Evolutionary conservation across 192 early-diverging fungal species (phyloP).

Genomic region (Coemansia sp.): DNA sequence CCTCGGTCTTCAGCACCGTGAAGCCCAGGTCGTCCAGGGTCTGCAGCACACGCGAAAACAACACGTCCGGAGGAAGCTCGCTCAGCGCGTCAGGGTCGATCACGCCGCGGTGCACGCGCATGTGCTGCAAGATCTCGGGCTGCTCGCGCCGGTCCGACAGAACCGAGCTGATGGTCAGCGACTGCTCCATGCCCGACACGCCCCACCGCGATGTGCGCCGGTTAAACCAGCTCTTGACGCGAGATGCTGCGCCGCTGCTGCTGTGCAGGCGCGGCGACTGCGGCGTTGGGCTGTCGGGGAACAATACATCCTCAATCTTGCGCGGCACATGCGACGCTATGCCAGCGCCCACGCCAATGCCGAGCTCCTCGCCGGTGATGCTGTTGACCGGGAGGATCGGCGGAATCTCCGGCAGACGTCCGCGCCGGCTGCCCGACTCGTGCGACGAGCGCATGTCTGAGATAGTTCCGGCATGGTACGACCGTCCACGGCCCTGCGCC

Average conservation of each 20-base stretch:
- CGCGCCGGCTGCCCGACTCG: slow-evolving; percentile 27
- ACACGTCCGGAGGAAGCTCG: slow-evolving; percentile 61
- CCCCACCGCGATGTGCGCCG: slow-evolving; percentile 58
- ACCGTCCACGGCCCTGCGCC: slow-evolving; percentile 19
- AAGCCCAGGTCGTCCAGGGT: slow-evolving; percentile 54
- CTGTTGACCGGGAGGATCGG: slow-evolving; percentile 46
- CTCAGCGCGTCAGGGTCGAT: slow-evolving; percentile 71
- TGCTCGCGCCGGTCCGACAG: slow-evolving; percentile 39
- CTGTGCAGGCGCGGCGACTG: slow-evolving; percentile 33
- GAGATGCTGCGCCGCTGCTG: slow-evolving; percentile 57
- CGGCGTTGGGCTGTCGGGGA: slow-evolving; percentile 42
- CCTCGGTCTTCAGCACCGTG: slow-evolving; percentile 49
- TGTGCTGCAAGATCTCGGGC: slow-evolving; percentile 57
- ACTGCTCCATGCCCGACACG: slow-evolving; percentile 29
- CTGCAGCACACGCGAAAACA: slow-evolving; percentile 67
- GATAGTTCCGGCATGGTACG: not conserved
- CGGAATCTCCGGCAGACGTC: slow-evolving; percentile 47
- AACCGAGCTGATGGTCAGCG: slow-evolving; percentile 38
- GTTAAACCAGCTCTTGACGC: slow-evolving; percentile 74
- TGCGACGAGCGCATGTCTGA: slow-evolving; percentile 2
- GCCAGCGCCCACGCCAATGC: slow-evolving; percentile 52
- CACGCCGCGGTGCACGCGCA: slow-evolving; percentile 72
- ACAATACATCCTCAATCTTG: slow-evolving; percentile 40
- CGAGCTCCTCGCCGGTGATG: slow-evolving; percentile 52
- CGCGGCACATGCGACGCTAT: slow-evolving; percentile 46